phyloP scores from a whole-genome alignment of 352 stramenopile species.

The Globisporangium okanoganense region DNA sequence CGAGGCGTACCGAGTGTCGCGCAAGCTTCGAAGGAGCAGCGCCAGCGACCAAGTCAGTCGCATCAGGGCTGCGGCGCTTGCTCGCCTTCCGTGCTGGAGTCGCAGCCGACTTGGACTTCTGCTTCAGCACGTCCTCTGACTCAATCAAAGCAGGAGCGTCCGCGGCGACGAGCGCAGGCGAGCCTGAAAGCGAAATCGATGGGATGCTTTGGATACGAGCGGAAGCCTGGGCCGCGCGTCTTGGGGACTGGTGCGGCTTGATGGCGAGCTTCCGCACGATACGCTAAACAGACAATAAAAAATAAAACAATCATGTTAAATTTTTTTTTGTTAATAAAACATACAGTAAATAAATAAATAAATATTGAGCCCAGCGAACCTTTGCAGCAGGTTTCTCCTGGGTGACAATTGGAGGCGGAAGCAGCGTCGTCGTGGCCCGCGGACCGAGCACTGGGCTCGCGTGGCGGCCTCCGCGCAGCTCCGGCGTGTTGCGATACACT shows the following conservation, averaged over 20 bases:
- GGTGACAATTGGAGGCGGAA: conserved; percentile 12
- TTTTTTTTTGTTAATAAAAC: background rate
- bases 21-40: conserved; percentile 1
- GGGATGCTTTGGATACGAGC: conserved; percentile 8
- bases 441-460: conserved; percentile 53
- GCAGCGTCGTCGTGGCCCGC: conserved; percentile 23
- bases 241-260: conserved; percentile 71
- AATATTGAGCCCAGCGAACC: conserved; percentile 9
- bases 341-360: background rate
- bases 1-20: conserved; percentile 22
- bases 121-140: conserved; percentile 20
- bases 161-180: conserved; percentile 26
- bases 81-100: conserved; percentile 19
- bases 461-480: conserved; percentile 15
- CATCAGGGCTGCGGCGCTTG: conserved; percentile 25
- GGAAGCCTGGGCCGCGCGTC: conserved; percentile 34
- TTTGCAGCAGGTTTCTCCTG: conserved; percentile 29
- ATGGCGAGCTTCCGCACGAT: conserved; percentile 63
- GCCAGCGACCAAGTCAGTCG: conserved; percentile 9
- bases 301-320: background rate
- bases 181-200: conserved; percentile 12
- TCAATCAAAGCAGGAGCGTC: conserved; percentile 17
- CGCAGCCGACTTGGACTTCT: conserved; percentile 13
- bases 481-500: conserved; percentile 25
- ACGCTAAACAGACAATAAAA: conserved; percentile 19